phyloP scores from a whole-genome alignment of 2,329 filamentous ascomycete genomes.

The Nigrospora sphaerica region DNA sequence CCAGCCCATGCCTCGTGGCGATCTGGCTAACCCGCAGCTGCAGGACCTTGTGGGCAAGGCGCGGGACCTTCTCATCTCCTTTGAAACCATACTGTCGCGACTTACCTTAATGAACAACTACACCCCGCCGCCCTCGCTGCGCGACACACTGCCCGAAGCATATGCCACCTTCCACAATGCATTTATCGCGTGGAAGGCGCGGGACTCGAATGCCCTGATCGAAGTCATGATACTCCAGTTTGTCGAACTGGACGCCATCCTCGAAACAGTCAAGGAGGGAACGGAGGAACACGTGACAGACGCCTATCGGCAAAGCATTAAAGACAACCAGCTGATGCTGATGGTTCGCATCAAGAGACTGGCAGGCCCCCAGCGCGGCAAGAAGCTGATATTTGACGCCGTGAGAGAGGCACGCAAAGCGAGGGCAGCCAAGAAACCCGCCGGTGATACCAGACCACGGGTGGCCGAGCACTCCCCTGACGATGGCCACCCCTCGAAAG shows the following conservation, averaged over 20 bases:
- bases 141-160: conserved; percentile 57
- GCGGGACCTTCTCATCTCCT: conserved; percentile 68
- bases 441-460: conserved; percentile 64
- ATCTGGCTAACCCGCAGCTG: conserved; percentile 54
- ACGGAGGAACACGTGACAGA: conserved; percentile 65
- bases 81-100: conserved; percentile 65
- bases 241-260: conserved; percentile 76
- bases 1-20: conserved; percentile 38
- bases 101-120: conserved; percentile 60
- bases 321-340: conserved; percentile 72
- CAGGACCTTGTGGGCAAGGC: conserved; percentile 73
- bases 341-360: conserved; percentile 75
- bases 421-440: conserved; percentile 56
- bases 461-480: conserved; percentile 42
- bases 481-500: conserved; percentile 27
- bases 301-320: conserved; percentile 73
- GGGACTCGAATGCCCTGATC: conserved; percentile 69
- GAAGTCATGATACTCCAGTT: conserved; percentile 85
- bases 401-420: conserved; percentile 64
- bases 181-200: conserved; percentile 78
- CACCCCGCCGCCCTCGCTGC: conserved; percentile 55
- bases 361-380: conserved; percentile 63
- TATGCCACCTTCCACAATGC: conserved; percentile 71
- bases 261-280: conserved; percentile 74
- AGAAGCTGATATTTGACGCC: conserved; percentile 66